Evolutionary conservation across 139 green algal genomes (phyloP), one percentile per base, ranked within the genome.

Genomic region (Chlamydomonas applanata): DNA sequence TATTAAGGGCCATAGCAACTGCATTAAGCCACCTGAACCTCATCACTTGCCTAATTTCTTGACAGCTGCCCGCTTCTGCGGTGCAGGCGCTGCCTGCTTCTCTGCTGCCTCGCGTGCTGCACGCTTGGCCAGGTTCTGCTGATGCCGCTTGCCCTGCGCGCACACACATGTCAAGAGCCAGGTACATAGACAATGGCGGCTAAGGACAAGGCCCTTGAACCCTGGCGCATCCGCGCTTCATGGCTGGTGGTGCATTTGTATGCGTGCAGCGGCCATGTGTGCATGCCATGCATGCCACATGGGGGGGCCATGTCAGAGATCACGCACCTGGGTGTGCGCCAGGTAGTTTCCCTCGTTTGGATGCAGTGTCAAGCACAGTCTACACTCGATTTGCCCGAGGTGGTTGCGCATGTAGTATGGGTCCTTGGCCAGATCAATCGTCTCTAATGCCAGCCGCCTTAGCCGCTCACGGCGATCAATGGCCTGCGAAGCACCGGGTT

Each of bases 371-470:
- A 99, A 80, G 69, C 96, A 99, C 14, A 99, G 85, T 30, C 94
- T 91, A 85, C 96, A 99, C 78, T 99, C 96, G 73, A 98, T 98
- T 87, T 93, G 91, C 9, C 96, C 96, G 56, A 99, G 67, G 72
- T 99, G 96, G 69, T 99, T 99, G 57, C 93, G 88, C 92, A 99
- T 98, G 72, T 98, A 99, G 76, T 99, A 99, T 0, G 96, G 96
- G 75, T 99, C 96, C 72, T 97, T 98, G 3, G 92, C 90, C 14
- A 99, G 82, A 76, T 99, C 96, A 49, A 99, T 99, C 0, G 96
- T 99, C 85, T 99, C 96, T 68, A 99, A 84, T 1, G 96, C 96
- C 49, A 99, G 83, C 11, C 93, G 78, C n/a, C 96, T 88, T 34
- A 99, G 84, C 34, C 96, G 83, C 82, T 99, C 96, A 0, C 93